Base-by-base conservation (phyloP, 805 yeast genomes). In the Huiozyma sinensis region DNA sequence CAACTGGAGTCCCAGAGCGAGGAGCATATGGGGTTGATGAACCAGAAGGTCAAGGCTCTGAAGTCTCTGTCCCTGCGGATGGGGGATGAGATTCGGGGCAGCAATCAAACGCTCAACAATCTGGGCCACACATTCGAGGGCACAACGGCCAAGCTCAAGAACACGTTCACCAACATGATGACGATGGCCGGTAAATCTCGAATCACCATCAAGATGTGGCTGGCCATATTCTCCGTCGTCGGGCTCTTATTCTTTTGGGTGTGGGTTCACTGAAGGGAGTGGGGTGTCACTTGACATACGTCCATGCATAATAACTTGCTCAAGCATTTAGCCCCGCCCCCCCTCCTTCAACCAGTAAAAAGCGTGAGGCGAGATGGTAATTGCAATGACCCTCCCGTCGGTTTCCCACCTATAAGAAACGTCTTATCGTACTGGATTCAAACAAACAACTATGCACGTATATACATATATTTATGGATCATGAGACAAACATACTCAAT, bases 1-100 rank as follows among this genome's bases (percentile, higher is more conserved):
- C 77, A 75, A 47, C 57, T 82, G 40, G 89, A 82, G 57, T 69
- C 81, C 3, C 89, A 82, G 55, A 73, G 73, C 47, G 83, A 77
- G 33, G 81, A 77, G 45, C 76, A 79, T 42, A 58, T 77, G 50
- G 68, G 70, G 24, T 63, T 70, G 2, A 73, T 82, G 72, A 67
- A 73, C 32, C 69, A 72, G 35, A 77, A 75, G 50, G 70, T 82
- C 17, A 62, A 67, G 40, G 67, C 76, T 29, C 62, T 82, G 44
- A 81, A 80, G 56, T 72, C 71, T 39, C 60, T 80, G 27, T 70
- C 82, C 1, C 40, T 71, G 39, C 71, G 65, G 50, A 81, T 81
- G 73, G 85, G 85, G 11, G 78, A 73, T 46, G 83, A 81, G 56
- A 82, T 81, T 36, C 69, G 73, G 33, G 72, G 72, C 30, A 71